Evolutionary conservation across 2,329 filamentous ascomycete species (phyloP), one percentile per base, ranked within the genome.

Genomic region (Epichloe sylvatica): DNA sequence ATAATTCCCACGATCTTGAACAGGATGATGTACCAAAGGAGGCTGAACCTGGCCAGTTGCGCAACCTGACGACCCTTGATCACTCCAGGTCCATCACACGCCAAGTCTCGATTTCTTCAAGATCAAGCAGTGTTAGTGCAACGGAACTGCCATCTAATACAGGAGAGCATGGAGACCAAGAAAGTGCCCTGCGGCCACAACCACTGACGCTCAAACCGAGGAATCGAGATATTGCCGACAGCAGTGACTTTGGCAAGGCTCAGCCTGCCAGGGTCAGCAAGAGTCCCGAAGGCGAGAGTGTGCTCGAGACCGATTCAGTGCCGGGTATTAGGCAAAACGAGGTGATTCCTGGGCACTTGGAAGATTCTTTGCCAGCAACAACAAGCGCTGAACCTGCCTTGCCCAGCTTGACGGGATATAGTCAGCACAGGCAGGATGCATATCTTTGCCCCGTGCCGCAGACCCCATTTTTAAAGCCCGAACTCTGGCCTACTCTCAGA

Each of bases 401-500:
- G 21, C 47, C 53, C 15, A 54, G 53, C 38, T 15, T 55, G 40
- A 52, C 50, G 11, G 52, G 50, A 0, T 52, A 50, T 39, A 50
- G 15, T 25, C 49, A 41, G 15, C 53, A 55, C 36, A 51, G 53
- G 38, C 49, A 49, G 23, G 47, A 49, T 38, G 55, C 54, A 21
- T 34, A 47, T 9, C 45, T 55, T 17, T 56, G 53, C 37, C n/a
- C 43, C 11, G 45, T 38, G 13, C 13, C 52, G 8, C 46, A 44
- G 15, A 45, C 39, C 15, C 21, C 37, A 5, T 33, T 44, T 23
- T 1, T 33, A n/a, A 30, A 45, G 25, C 42, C 52, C 15, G 55
- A 56, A 13, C 36, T 51, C 11, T 55, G 55, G 55, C 55, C 53
- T 6, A 23, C 21, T 21, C 47, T 56, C 15, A 45, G 44, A 25